Percentiles rank a stretch among this genome's conserved stretches.
Evolutionary conservation across 805 yeast genomes (phyloP).

Genomic region (Starmerella roubikii): DNA sequence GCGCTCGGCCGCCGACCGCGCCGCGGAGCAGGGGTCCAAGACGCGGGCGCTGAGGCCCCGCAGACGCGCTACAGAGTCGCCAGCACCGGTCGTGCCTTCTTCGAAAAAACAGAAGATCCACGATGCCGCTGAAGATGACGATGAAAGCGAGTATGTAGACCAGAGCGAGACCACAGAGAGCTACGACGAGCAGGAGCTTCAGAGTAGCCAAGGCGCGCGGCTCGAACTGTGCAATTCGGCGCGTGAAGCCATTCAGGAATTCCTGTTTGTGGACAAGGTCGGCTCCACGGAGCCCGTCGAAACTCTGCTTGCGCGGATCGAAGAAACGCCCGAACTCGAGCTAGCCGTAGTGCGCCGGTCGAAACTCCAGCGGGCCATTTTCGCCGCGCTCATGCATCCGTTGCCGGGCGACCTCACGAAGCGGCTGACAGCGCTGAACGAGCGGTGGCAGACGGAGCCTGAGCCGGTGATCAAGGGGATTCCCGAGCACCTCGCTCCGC

Average conservation of each 20-base stretch:
- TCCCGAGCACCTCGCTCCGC: slow-evolving; percentile 18
- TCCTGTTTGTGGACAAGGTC: slow-evolving; percentile 1
- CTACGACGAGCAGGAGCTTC: slow-evolving; percentile 2
- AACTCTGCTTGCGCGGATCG: slow-evolving; percentile 9
- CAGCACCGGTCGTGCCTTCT: not conserved
- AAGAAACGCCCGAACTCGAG: slow-evolving; percentile 16
- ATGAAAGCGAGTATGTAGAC: slow-evolving; percentile 14
- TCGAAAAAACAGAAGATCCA: not conserved
- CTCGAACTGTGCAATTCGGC: slow-evolving; percentile 8
- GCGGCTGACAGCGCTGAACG: slow-evolving; percentile 4
- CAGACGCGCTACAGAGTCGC: not conserved
- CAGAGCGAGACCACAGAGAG: slow-evolving; percentile 7
- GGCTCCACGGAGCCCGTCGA: not conserved
- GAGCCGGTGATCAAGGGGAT: slow-evolving; percentile 21
- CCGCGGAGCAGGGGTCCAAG: slow-evolving; percentile 18
- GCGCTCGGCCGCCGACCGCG: slow-evolving; percentile 2
- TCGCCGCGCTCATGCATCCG: slow-evolving; percentile 1
- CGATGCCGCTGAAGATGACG: slow-evolving; percentile 6
- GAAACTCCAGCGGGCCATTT: slow-evolving; percentile 16
- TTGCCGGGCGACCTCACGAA: slow-evolving; percentile 5
- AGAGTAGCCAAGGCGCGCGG: slow-evolving; percentile 14
- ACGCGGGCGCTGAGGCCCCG: not conserved
- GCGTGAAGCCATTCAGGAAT: slow-evolving; percentile 8
- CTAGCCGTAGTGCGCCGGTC: slow-evolving; percentile 17
- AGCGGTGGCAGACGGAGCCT: slow-evolving; percentile 15